Evolutionary conservation across 805 yeast genomes (phyloP).

Genomic region (Metschnikowia amazonensis): DNA sequence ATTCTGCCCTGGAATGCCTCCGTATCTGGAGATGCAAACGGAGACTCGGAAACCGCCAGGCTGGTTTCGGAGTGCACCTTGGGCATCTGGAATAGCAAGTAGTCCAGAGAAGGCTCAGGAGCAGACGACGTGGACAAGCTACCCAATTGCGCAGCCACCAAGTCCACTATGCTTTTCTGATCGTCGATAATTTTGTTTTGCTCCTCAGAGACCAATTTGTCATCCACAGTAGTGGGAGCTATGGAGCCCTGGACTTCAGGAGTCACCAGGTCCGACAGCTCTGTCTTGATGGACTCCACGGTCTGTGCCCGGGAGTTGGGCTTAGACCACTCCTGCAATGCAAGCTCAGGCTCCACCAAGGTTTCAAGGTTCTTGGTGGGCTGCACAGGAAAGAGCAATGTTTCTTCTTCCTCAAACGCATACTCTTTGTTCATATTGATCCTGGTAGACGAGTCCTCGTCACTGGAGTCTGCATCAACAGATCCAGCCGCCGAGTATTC

Average conservation of each 20-base stretch:
- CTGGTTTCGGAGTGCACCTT: slow-evolving; percentile 40
- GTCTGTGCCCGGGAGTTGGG: slow-evolving; percentile 12
- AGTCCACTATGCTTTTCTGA: slow-evolving; percentile 28
- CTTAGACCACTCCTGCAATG: slow-evolving; percentile 22
- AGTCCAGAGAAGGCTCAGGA: slow-evolving; percentile 17
- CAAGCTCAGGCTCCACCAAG: slow-evolving; percentile 6
- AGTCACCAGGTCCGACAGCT: slow-evolving; percentile 31
- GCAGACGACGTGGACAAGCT: slow-evolving; percentile 16
- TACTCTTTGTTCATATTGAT: slow-evolving; percentile 66
- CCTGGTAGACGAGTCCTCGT: slow-evolving; percentile 41
- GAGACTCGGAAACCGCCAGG: slow-evolving; percentile 5
- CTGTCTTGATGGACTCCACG: slow-evolving; percentile 26
- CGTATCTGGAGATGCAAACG: slow-evolving; percentile 10
- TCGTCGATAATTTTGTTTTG: slow-evolving; percentile 28
- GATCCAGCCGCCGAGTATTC: slow-evolving; percentile 10
- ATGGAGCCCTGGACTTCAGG: slow-evolving; percentile 18
- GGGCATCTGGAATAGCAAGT: slow-evolving; percentile 48
- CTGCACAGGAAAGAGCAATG: slow-evolving; percentile 65
- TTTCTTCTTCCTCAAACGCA: slow-evolving; percentile 48
- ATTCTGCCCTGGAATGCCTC: slow-evolving; percentile 48
- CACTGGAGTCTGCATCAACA: slow-evolving; percentile 36
- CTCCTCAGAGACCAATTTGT: slow-evolving; percentile 31
- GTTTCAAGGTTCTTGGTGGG: slow-evolving; percentile 48
- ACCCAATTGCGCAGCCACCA: slow-evolving; percentile 24
- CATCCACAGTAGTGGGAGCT: slow-evolving; percentile 18